Evolutionary conservation across 805 yeast genomes (phyloP), one percentile per base, ranked within the genome.

Genomic region (Candida sakaeoensis): DNA sequence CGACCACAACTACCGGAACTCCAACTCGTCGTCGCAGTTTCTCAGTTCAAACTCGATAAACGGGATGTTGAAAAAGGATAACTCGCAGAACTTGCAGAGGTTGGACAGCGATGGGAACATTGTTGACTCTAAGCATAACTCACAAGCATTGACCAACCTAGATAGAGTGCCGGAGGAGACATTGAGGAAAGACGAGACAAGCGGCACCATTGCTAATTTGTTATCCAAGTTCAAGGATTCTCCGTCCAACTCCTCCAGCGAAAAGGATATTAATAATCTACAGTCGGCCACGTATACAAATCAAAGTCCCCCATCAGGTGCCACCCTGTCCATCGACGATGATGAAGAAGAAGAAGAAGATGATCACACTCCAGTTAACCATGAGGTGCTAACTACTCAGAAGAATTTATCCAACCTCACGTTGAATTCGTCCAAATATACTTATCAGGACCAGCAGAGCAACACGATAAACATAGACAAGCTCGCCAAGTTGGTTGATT

Each of bases 51-150:
- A 48, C 30, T 58, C 64, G 5, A 47, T 57, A 29, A 54, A 49
- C 39, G 58, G 53, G 7, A 42, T 53, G 2, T 48, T 58, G 32
- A 42, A 46, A 16, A 51, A 62, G 38, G 66, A 58, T 35, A 45
- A 48, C 19, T 58, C 63, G 3, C 26, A 27, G 3, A 70, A 72
- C 45, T 51, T 68, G 41, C 74, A 70, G 49, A 49, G 71, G 42
- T 55, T 68, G 37, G 75, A 70, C 45, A 68, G 72, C 42, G 68
- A 68, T 41, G 75, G 75, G 0, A 69, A 70, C 47, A 54, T 70
- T 8, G 64, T 60, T 10, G 70, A 30, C 13, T 5, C 36, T 19
- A 24, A 37, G 29, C 33, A n/a, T 8, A 14, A 27, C 8, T 23
- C 34, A 16, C 35, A 33, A 19, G 7, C 35, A 24, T 21, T 37